Base-by-base conservation (phyloP, 495 filamentous ascomycete species). In the Penicillium salamii region DNA sequence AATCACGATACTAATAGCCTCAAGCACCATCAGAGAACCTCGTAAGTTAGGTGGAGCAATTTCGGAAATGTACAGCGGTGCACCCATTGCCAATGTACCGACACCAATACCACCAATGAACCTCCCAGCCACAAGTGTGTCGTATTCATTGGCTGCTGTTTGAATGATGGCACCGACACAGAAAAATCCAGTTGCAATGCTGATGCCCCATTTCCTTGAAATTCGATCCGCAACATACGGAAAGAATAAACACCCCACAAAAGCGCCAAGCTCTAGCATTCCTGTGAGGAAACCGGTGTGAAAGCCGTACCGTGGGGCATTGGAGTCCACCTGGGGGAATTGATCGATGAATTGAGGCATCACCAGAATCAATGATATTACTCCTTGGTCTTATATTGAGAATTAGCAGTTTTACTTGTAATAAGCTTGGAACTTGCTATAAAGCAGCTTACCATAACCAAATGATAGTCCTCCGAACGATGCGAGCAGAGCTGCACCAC, bases 1-100 rank as follows among this genome's bases (percentile, higher is more conserved):
- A 72, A 79, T 81, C 45, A 80, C 85, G 46, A 87, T 85, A 38
- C 82, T 76, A 79, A 83, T 83, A 63, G 84, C 82, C 46, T 86
- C 78, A 57, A 79, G 72, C 18, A 81, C 80, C n/a, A 86, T 74
- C 14, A 89, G 72, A n/a, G 83, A 72, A 20, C 85, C 84, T 51
- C 85, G 76, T 62, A 78, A 79, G 24, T 69, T 69, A 12, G 83
- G 83, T 1, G 78, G 81, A 5, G 84, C 75, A 12, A 87, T 62
- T 58, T 88, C 85, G 21, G 84, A 80, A 46, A 88, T 81, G 61
- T 88, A 88, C 43, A 87, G 79, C 0, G 85, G 85, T 6, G 46
- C 52, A 40, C 34, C 60, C 62, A 68, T 59, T 15, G 65, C 62
- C 17, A 68, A 45, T 0, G 57, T 66, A 8, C 67, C 67, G 3